Percentiles rank a stretch among this genome's conserved stretches.
phyloP scores from a whole-genome alignment of 768 basidiomycete genomes.

The Pisolithus microcarpus region DNA sequence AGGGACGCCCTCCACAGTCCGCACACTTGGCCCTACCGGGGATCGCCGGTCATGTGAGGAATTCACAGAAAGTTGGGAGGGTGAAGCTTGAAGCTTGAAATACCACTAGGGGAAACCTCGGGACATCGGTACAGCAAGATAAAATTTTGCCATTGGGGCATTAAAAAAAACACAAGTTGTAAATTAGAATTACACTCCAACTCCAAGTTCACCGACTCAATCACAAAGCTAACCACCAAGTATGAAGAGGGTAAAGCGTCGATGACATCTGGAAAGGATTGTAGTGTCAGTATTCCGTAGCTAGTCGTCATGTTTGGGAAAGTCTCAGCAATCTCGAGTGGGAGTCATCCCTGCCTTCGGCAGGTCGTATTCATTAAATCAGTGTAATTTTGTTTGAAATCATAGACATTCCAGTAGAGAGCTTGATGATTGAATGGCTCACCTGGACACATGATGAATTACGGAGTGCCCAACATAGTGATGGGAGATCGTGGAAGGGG shows the following conservation, averaged over 20 bases:
- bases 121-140: too few species aligned
- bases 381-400: slow-evolving; percentile 19
- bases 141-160: too few species aligned
- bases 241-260: too few species aligned
- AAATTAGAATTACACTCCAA: not conserved
- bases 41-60: too few species aligned
- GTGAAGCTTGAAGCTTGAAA: too few species aligned
- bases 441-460: not conserved
- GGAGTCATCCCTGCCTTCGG: slow-evolving; percentile 13
- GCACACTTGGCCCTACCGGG: too few species aligned
- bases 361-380: slow-evolving; percentile 29
- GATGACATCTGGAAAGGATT: too few species aligned
- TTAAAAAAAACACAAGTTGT: too few species aligned
- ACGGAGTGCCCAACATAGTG: not conserved
- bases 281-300: not conserved
- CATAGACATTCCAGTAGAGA: slow-evolving; percentile 8
- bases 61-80: too few species aligned
- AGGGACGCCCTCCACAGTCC: too few species aligned
- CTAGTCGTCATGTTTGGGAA: not conserved
- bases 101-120: too few species aligned
- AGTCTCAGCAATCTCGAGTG: slow-evolving; percentile 7
- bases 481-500: too few species aligned
- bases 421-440: not conserved
- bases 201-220: not conserved
- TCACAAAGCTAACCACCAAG: not conserved